Evolutionary conservation across 2,329 filamentous ascomycete genomes (phyloP), one percentile per base, ranked within the genome.

Genomic region (Ceratocystis huliohia): DNA sequence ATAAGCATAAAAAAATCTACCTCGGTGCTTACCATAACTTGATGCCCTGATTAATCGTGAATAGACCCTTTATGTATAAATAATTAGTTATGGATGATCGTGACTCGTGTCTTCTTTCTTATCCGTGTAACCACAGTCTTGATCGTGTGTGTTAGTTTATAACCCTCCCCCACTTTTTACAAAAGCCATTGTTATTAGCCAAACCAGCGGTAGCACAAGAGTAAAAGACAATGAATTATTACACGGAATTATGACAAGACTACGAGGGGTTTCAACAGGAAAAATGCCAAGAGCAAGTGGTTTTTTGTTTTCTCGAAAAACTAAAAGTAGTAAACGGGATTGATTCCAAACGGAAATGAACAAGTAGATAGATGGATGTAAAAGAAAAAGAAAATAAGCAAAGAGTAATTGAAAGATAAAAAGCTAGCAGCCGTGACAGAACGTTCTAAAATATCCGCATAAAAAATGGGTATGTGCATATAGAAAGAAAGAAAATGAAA

Each of bases 341-440:
- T 66, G 61, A 37, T 65, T 45, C 63, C 68, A 53, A 68, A 67
- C 67, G 63, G 46, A 63, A 65, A 63, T 64, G 59, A 69, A 64
- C n/a, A 65, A 67, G 63, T 66, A 15, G 37, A 61, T 65, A 48
- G 46, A 65, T 61, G 65, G 64, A 68, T 64, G 57, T 53, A 63
- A 63, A 46, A 63, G 15, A 53, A 30, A 48, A 22, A 63, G 59
- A 37, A 46, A 15, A n/a, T 28, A 28, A 25, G 22, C 62, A 30
- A 44, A 57, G 8, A 22, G 22, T 22, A 25, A 67, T 10, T 50
- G 20, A 63, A 65, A 30, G 41, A 66, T 30, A 57, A 25, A 25
- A 45, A 41, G 56, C 46, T 65, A 50, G 46, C 44, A 56, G 25
- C 17, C 48, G 48, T 53, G 15, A 44, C 56, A 65, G n/a, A 46